phyloP scores from a whole-genome alignment of 2,329 filamentous ascomycete species.

The Cladophialophora chaetospira region DNA sequence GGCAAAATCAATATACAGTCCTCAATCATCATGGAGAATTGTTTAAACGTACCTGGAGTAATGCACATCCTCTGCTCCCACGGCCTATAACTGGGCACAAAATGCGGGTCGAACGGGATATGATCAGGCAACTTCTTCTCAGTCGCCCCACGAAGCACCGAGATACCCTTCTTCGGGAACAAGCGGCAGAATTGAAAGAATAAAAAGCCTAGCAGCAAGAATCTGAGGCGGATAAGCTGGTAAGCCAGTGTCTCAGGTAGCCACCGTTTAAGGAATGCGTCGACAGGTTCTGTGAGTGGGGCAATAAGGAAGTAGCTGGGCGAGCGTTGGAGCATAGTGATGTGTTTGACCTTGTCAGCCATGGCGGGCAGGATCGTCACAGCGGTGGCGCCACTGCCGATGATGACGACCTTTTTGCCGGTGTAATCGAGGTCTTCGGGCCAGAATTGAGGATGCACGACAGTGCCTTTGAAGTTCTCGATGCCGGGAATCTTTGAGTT shows the following conservation, averaged over 20 bases:
- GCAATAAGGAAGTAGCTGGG: slow-evolving; percentile 65
- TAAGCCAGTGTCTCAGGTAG: slow-evolving; percentile 27
- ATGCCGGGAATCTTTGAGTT: slow-evolving; percentile 66
- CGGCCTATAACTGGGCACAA: slow-evolving; percentile 62
- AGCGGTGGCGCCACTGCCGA: slow-evolving; percentile 78
- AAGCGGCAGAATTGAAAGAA: slow-evolving; percentile 32
- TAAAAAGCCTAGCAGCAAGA: slow-evolving; percentile 25
- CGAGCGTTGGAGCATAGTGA: slow-evolving; percentile 80
- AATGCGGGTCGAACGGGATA: slow-evolving; percentile 59
- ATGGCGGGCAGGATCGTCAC: slow-evolving; percentile 74
- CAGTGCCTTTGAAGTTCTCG: slow-evolving; percentile 62
- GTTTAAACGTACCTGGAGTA: slow-evolving; percentile 23
- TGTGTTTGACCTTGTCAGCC: slow-evolving; percentile 62
- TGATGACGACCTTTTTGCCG: slow-evolving; percentile 68
- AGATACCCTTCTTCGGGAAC: slow-evolving; percentile 26
- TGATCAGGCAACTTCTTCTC: slow-evolving; percentile 27
- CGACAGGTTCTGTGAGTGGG: slow-evolving; percentile 25
- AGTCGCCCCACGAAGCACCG: slow-evolving; percentile 25
- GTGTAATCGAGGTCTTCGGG: slow-evolving; percentile 66
- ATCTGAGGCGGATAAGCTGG: slow-evolving; percentile 28
- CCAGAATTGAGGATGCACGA: slow-evolving; percentile 77
- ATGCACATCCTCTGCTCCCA: slow-evolving; percentile 78
- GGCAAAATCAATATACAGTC: slow-evolving; percentile 35
- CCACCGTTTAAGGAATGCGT: slow-evolving; percentile 24
- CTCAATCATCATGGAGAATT: neutral